Percentiles rank a stretch among this genome's conserved stretches.
Conservation (phyloP, 2,329 filamentous ascomycete species). For the Chaetomium sp. region DNA sequence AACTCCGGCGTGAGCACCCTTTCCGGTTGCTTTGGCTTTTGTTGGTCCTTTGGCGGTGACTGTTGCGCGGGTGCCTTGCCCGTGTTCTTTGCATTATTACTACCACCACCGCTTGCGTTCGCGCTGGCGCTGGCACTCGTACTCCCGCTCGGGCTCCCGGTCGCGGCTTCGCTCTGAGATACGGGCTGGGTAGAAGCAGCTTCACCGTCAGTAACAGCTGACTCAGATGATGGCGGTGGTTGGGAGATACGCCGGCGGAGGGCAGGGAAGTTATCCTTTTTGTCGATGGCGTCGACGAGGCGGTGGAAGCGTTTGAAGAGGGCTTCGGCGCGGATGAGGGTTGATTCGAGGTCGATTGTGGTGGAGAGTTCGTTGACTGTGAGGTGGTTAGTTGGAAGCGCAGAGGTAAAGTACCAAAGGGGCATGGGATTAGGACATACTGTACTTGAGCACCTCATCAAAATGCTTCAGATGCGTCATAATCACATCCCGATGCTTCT, state of each 20-base stretch:
- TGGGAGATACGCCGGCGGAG: conserved; percentile 9
- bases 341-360: conserved; percentile 84
- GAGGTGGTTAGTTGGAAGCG: background rate
- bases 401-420: background rate
- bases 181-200: background rate
- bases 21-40: conserved; percentile 26
- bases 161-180: too few relatives aligned
- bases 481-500: conserved; percentile 94
- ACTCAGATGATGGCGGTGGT: background rate
- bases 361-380: conserved; percentile 90
- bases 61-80: background rate
- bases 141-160: background rate
- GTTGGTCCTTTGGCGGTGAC: background rate
- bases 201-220: background rate
- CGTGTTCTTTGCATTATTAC: conserved; percentile 8
- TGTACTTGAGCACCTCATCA: conserved; percentile 94
- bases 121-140: background rate
- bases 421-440: conserved; percentile 43
- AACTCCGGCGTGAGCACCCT: conserved; percentile 53
- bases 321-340: conserved; percentile 78
- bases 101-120: background rate
- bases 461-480: conserved; percentile 92
- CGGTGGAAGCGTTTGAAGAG: conserved; percentile 85
- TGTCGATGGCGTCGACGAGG: conserved; percentile 85
- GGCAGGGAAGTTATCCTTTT: conserved; percentile 59